Percentiles rank a stretch among this genome's conserved stretches.
Evolutionary conservation across 179 eudicot species (phyloP).

Genomic region (Amaranthus tricolor): DNA sequence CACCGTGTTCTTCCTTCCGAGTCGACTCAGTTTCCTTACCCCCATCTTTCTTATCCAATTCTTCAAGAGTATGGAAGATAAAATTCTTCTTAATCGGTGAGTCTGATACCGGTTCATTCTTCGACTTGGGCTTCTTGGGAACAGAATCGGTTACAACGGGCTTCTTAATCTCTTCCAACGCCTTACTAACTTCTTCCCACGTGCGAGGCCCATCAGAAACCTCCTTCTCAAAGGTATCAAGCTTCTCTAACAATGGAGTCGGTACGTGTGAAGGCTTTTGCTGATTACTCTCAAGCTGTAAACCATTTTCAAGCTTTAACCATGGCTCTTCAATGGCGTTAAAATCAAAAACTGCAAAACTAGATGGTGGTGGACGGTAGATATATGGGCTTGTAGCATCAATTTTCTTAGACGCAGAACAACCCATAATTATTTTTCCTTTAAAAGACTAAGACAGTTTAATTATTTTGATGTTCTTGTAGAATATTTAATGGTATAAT

Average conservation of each 20-base stretch:
- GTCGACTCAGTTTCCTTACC: slow-evolving; percentile 16
- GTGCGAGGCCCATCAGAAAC: slow-evolving; percentile 50
- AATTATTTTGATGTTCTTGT: not conserved
- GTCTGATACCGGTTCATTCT: slow-evolving; percentile 14
- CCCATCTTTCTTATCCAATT: slow-evolving; percentile 46
- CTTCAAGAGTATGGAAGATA: slow-evolving; percentile 77
- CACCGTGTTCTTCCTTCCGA: not conserved
- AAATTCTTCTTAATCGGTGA: slow-evolving; percentile 34
- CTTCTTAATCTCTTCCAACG: slow-evolving; percentile 54
- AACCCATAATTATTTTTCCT: slow-evolving; percentile 51
- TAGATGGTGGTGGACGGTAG: slow-evolving; percentile 70
- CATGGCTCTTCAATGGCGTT: slow-evolving; percentile 81
- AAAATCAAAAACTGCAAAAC: slow-evolving; percentile 75
- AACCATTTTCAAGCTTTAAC: slow-evolving; percentile 39
- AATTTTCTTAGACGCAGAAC: slow-evolving; percentile 62
- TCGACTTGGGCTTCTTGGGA: slow-evolving; percentile 2
- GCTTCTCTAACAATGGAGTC: slow-evolving; percentile 62
- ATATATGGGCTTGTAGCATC: slow-evolving; percentile 42
- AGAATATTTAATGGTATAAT: not conserved
- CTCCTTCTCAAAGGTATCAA: slow-evolving; percentile 48
- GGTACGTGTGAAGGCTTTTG: slow-evolving; percentile 48
- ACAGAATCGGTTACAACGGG: slow-evolving; percentile 25
- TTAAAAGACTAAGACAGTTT: not conserved
- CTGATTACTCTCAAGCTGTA: slow-evolving; percentile 5
- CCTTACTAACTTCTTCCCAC: slow-evolving; percentile 94